Conservation (phyloP, 2,329 filamentous ascomycete genomes). For the Emericellopsis cladophorae region DNA sequence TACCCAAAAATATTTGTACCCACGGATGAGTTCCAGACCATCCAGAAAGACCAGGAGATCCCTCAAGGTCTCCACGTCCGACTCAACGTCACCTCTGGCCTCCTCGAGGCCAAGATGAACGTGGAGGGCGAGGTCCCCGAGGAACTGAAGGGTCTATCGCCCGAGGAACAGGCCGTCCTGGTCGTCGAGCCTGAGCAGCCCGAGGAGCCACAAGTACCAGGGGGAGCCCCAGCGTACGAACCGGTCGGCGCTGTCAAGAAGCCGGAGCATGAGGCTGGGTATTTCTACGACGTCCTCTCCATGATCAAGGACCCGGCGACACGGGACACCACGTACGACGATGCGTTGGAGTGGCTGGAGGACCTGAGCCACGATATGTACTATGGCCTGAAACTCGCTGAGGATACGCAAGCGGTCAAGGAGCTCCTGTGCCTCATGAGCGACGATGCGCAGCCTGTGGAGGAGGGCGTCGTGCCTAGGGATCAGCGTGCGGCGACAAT, state of each 20-base stretch:
- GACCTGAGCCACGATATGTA: slow-evolving; percentile 58
- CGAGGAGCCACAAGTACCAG: slow-evolving; percentile 20
- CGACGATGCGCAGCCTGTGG: slow-evolving; percentile 10
- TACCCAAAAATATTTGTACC: slow-evolving; percentile 53
- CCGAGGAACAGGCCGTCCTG: slow-evolving; percentile 38
- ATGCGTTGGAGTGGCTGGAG: slow-evolving; percentile 43
- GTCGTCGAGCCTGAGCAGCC: slow-evolving; percentile 35
- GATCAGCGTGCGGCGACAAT: slow-evolving; percentile 43
- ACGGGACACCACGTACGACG: slow-evolving; percentile 21
- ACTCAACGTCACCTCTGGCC: slow-evolving; percentile 49
- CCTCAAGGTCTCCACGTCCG: slow-evolving; percentile 54
- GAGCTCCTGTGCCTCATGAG: slow-evolving; percentile 44
- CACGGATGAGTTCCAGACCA: slow-evolving; percentile 50
- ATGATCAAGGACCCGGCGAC: not conserved
- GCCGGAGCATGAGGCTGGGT: slow-evolving; percentile 23
- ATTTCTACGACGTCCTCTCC: slow-evolving; percentile 13
- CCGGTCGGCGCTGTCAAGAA: slow-evolving; percentile 43
- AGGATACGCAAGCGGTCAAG: slow-evolving; percentile 38
- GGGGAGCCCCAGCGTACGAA: slow-evolving; percentile 44
- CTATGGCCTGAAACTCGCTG: slow-evolving; percentile 51
- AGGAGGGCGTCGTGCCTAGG: slow-evolving; percentile 17
- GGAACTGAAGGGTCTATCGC: slow-evolving; percentile 36
- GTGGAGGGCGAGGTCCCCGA: slow-evolving; percentile 42
- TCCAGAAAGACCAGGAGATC: slow-evolving; percentile 52
- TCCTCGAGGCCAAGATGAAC: slow-evolving; percentile 55